Percentiles rank a stretch among this genome's conserved stretches.
These are phyloP conservation scores for Taiwanofungus camphoratus DNA, from an alignment of 1,284 basidiomycete genomes.

Conservation along the genomic window DNA sequence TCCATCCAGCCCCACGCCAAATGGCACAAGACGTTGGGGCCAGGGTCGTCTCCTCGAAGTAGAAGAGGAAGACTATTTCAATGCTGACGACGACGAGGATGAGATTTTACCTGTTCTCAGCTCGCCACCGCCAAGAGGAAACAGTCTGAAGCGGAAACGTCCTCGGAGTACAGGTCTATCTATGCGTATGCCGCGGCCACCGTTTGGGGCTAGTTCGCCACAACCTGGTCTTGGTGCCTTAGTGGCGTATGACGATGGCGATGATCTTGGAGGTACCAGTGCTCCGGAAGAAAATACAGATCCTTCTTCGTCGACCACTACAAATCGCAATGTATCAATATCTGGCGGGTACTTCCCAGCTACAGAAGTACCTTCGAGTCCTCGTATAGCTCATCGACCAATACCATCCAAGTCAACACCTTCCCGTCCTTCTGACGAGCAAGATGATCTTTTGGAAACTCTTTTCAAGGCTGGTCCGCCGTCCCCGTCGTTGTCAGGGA, in stretches of 20 bases:
- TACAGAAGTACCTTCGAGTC: constrained; percentile 24
- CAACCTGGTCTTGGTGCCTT: constrained; percentile 52
- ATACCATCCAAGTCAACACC: constrained; percentile 31
- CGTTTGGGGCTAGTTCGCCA: constrained; percentile 28
- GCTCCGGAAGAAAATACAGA: constrained; percentile 7
- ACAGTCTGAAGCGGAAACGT: constrained; percentile 55
- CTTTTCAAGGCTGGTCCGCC: constrained; percentile 40
- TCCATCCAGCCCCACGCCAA: constrained; percentile 9
- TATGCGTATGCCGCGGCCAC: constrained; percentile 15
- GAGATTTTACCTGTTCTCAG: constrained; percentile 31
- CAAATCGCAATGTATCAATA: constrained; percentile 10
- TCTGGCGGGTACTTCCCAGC: constrained; percentile 16
- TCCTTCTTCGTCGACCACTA: constrained; percentile 6
- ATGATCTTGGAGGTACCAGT: constrained; percentile 27
- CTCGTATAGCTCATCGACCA: constrained; percentile 35
- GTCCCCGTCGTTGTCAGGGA: constrained; percentile 36
- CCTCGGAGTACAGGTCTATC: constrained; percentile 21
- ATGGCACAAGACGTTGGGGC: constrained; percentile 36
- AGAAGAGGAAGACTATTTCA: constrained; percentile 91
- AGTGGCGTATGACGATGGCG: constrained; percentile 63
- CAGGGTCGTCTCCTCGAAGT: constrained; percentile 52
- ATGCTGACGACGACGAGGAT: constrained; percentile 65
- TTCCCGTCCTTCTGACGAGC: constrained; percentile 34
- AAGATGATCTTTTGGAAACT: constrained; percentile 50
- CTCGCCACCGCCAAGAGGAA: constrained; percentile 30